Evolutionary conservation across 257 asterid species (phyloP), one percentile per base, ranked within the genome.

Genomic region (Echites panduratus): DNA sequence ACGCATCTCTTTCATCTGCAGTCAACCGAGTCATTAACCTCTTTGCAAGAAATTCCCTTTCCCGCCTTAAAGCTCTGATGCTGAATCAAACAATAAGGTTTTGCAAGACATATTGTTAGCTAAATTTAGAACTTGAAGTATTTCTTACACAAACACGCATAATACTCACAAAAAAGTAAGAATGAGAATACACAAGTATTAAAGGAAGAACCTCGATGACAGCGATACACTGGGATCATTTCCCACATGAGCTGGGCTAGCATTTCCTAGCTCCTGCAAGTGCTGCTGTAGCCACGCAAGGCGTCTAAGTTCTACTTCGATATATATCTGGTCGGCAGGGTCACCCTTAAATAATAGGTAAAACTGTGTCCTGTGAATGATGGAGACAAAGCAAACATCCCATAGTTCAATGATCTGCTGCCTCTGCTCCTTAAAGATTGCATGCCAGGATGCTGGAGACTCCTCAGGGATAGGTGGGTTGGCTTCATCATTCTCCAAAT

Each of bases 301-400:
- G 61, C 98, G 96, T 75, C 98, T 84, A 70, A 89, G 92, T 84
- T 93, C 98, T 4, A 93, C 98, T 76, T 90, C 98, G 81, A 93
- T 72, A 71, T 93, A 93, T 85, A 93, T 93, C 84, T 90, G 91
- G 72, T 93, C 98, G 1, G 97, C 92, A 62, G 85, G 82, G 72
- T 93, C 98, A 16, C 97, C 98, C 71, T 89, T 93, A 76, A 93
- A 90, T 61, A 93, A 84, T 53, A 90, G 92, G 82, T 89, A 90
- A 70, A 93, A 93, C 64, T 93, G 97, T 74, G 97, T 83, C 82
- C 98, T 81, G 70, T 93, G 98, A 80, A 93, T 89, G 63, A 93
- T 85, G 75, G 98, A 93, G 20, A 93, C 98, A 68, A 80, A 74
- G 79, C 98, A 93, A 81, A 85, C 79, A 78, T 93, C 94, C 98